Conservation (phyloP, 768 basidiomycete species). For the Sistotremastrum suecicum region DNA sequence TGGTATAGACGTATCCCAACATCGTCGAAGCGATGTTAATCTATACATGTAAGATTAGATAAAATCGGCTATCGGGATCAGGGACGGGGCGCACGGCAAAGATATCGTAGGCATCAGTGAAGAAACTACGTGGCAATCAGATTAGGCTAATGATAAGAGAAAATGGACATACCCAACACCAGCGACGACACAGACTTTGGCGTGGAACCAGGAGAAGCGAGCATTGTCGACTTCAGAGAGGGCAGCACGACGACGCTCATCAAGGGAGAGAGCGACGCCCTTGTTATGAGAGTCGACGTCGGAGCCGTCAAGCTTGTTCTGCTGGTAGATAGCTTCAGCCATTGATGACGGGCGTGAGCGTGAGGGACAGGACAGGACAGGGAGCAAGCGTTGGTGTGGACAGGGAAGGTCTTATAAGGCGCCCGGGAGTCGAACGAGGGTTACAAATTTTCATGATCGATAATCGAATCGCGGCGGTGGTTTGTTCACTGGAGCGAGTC, state of each 20-base stretch:
- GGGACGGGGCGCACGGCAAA: constrained; percentile 34
- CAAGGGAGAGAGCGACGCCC: constrained; percentile 21
- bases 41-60: background rate
- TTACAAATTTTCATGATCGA: too few relatives aligned
- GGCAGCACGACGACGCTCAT: constrained; percentile 65
- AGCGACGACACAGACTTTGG: constrained; percentile 48
- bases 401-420: too few relatives aligned
- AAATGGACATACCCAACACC: constrained; percentile 40
- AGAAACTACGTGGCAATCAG: constrained; percentile 30
- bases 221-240: constrained; percentile 82
- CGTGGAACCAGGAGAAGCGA: constrained; percentile 81
- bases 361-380: too few relatives aligned
- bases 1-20: constrained; percentile 71
- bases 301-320: constrained; percentile 1
- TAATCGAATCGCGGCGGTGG: too few relatives aligned
- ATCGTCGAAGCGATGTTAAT: constrained; percentile 78
- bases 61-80: background rate
- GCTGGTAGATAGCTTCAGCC: background rate
- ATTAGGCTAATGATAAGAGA: too few relatives aligned
- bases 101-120: constrained; percentile 82
- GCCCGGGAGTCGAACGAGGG: too few relatives aligned
- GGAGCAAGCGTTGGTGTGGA: too few relatives aligned
- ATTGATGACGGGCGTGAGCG: too few relatives aligned
- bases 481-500: too few relatives aligned
- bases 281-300: constrained; percentile 1